Percentiles rank a stretch among this genome's conserved stretches.
These are phyloP conservation scores for Ophiostoma piceae DNA, from an alignment of 2,329 filamentous ascomycete genomes.

Conservation along the genomic window DNA sequence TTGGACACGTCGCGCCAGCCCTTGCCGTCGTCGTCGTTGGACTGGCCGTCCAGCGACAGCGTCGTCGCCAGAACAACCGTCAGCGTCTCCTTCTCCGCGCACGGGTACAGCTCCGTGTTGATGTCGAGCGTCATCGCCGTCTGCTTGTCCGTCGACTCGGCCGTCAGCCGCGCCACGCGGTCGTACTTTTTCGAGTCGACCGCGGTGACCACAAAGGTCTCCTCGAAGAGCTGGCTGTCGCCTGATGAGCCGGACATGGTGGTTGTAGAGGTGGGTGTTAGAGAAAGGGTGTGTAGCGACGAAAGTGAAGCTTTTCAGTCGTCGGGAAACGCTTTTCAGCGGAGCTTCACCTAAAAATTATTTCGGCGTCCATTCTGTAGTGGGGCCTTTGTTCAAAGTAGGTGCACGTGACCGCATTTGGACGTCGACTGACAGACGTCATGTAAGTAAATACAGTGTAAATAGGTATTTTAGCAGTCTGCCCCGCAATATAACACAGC, in stretches of 20 bases:
- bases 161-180: conserved; percentile 80
- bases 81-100: conserved; percentile 66
- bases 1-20: conserved; percentile 75
- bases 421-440: background rate
- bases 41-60: conserved; percentile 72
- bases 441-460: background rate
- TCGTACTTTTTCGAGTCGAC: conserved; percentile 89
- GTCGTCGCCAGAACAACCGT: conserved; percentile 80
- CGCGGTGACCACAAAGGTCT: conserved; percentile 75
- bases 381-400: background rate
- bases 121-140: conserved; percentile 83
- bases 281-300: background rate
- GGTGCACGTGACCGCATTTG: background rate
- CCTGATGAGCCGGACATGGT: conserved; percentile 56
- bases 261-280: background rate
- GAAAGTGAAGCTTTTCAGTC: background rate
- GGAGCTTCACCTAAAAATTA: conserved; percentile 20
- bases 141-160: conserved; percentile 64
- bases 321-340: background rate
- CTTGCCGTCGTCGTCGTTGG: conserved; percentile 64
- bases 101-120: conserved; percentile 87
- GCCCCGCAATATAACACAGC: conserved; percentile 3
- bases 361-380: conserved; percentile 16
- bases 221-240: conserved; percentile 90
- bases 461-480: background rate